Evolutionary conservation across 2,329 filamentous ascomycete species (phyloP).

Genomic region (Sphaceloma murrayae): DNA sequence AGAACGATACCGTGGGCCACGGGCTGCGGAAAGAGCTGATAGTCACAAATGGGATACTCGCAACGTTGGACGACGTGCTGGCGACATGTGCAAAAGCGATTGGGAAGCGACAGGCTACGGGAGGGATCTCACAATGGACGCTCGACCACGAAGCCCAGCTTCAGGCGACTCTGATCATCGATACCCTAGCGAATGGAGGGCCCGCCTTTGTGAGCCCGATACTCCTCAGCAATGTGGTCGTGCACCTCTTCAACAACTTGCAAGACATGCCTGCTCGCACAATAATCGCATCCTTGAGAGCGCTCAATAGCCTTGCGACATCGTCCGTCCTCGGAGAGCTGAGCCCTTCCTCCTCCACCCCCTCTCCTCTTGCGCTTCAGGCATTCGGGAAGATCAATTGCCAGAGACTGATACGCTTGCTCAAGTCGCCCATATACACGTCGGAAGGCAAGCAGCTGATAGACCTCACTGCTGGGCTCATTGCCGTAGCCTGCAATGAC

Average conservation of each 20-base stretch:
- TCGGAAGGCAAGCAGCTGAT: slow-evolving; percentile 53
- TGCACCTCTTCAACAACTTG: slow-evolving; percentile 14
- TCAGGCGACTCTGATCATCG: slow-evolving; percentile 75
- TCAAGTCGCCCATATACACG: slow-evolving; percentile 49
- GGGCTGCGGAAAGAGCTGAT: slow-evolving; percentile 74
- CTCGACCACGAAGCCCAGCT: slow-evolving; percentile 60
- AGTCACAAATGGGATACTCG: slow-evolving; percentile 59
- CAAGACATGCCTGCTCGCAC: slow-evolving; percentile 53
- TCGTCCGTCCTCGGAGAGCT: slow-evolving; percentile 36
- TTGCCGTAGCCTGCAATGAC: slow-evolving; percentile 56
- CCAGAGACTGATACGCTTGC: slow-evolving; percentile 53
- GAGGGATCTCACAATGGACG: slow-evolving; percentile 37
- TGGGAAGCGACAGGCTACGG: slow-evolving; percentile 42
- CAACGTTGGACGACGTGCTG: slow-evolving; percentile 49
- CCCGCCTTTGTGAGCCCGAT: slow-evolving; percentile 38
- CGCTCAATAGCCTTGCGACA: slow-evolving; percentile 61
- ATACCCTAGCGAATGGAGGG: slow-evolving; percentile 72
- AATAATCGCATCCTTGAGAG: slow-evolving; percentile 62
- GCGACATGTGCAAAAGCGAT: slow-evolving; percentile 35
- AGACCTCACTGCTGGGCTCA: slow-evolving; percentile 47
- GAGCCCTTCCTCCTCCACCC: slow-evolving; percentile 10
- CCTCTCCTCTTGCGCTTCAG: slow-evolving; percentile 20
- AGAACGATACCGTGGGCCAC: slow-evolving; percentile 85
- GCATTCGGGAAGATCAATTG: slow-evolving; percentile 57
- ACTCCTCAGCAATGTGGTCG: slow-evolving; percentile 17